These are phyloP conservation scores for Syncephalastrum sp. DNA, from an alignment of 371 early-diverging fungal genomes.

Conservation along the genomic window DNA sequence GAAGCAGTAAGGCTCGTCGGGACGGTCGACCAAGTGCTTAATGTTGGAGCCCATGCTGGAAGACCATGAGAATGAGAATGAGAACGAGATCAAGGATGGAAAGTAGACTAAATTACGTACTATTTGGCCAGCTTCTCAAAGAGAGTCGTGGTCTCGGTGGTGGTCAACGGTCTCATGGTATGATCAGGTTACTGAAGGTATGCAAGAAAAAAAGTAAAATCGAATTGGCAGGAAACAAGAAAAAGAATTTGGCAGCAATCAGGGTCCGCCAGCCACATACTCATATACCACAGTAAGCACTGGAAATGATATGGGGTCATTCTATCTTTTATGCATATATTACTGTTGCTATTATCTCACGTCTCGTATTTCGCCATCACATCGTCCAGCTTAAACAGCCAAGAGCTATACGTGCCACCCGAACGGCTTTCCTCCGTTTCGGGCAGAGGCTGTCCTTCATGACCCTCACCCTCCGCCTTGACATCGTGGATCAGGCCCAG, in stretches of 20 bases:
- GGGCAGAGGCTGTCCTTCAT: too few species aligned
- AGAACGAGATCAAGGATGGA: conserved; percentile 2
- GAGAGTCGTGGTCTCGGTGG: conserved; percentile 92
- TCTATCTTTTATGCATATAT: too few species aligned
- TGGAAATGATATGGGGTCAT: too few species aligned
- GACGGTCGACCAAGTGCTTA: conserved; percentile 90
- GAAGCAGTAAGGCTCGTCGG: conserved; percentile 95
- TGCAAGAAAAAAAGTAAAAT: too few species aligned
- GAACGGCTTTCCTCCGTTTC: conserved; percentile 14
- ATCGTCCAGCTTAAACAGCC: conserved; percentile 45
- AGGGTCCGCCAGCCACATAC: too few species aligned
- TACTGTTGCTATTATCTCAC: conserved; percentile 6
- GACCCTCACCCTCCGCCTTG: conserved; percentile 11
- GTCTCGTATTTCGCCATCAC: conserved; percentile 46
- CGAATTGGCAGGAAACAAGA: too few species aligned
- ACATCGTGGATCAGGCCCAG: conserved; percentile 44
- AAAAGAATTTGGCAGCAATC: too few species aligned
- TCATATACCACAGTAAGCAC: too few species aligned
- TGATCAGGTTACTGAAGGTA: too few species aligned
- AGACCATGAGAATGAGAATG: neutral
- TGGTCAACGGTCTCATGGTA: conserved; percentile 92
- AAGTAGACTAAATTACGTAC: conserved; percentile 46
- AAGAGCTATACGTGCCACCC: conserved; percentile 36
- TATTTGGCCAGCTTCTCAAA: conserved; percentile 97
- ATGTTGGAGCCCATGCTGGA: conserved; percentile 92